Evolutionary conservation across 257 asterid genomes (phyloP), one percentile per base, ranked within the genome.

Genomic region (Fraxinus cuspidata): DNA sequence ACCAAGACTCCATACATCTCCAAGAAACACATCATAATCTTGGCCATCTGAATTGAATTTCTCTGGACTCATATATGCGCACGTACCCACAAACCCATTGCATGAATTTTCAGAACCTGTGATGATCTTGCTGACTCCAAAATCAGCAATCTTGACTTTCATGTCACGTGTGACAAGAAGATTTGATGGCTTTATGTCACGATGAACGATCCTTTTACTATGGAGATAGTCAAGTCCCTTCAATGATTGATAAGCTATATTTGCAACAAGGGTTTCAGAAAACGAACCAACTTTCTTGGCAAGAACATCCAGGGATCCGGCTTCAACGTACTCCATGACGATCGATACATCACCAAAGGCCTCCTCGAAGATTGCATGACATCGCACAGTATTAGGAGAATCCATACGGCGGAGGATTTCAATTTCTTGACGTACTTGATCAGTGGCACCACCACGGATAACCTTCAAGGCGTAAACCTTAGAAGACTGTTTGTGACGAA

Each of bases 271-370:
- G 21, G 65, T 7, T 21, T 56, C 65, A 56, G 65, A n/a, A n/a
- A 56, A 56, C 3, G 65, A 56, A 56, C 65, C 65, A 7, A n/a
- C 25, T 4, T 19, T 56, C 65, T 56, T 56, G 3, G 12, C 65
- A n/a, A 56, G 65, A 56, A 56, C 65, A n/a, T 56, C 65, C 65
- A 56, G 21, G 27, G 65, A 56, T 18, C 65, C 65, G 65, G 23
- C 27, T 56, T 56, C 65, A 7, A 56, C 27, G 65, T 56, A 56
- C 65, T 56, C 65, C 65, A 56, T 56, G 4, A 56, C 4, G 65
- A 56, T 56, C 9, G 65, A 56, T 1, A 56, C 21, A 7, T 56
- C 65, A n/a, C 21, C 27, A 2, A 5, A 56, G 12, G 27, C 21
- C 12, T 56, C 65, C 65, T 56, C 65, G 12, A 56, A 56, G 23